Base-by-base conservation (phyloP, 352 stramenopile species). In the Phytophthora megakarya region DNA sequence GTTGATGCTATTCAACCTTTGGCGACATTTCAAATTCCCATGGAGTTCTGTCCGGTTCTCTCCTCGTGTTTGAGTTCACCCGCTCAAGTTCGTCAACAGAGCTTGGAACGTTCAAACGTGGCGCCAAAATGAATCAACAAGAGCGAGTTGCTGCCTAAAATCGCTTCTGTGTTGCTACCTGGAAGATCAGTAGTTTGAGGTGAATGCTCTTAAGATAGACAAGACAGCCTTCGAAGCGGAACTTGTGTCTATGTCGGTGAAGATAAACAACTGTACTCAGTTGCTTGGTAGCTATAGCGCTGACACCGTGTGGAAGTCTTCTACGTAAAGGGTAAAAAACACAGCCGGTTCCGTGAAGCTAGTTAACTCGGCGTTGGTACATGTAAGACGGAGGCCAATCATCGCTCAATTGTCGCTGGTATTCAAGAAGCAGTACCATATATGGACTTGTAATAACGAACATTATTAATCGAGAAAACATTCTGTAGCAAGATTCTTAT, bases 101-200 rank as follows among this genome's bases (percentile, higher is more conserved):
- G 52, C 40, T 61, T 61, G 53, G 53, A 19, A 61, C 53, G 42
- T 32, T 15, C 30, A 54, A 61, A 22, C 53, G 53, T 25, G 52
- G 19, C 2, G 42, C 53, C 15, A 61, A 61, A 30, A 61, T 61
- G 53, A 39, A 0, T 9, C 4, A 22, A 12, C 12, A 45, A 21
- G 53, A 61, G 53, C 53, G 53, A 1, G 46, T 61, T 39, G 53
- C 22, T n/a, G 42, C 53, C 16, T 61, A 61, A 40, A 53, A 61
- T 32, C 53, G 42, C 30, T 35, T 35, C 30, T 61, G 26, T 61
- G 52, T 40, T 61, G 53, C 30, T 61, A 61, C 42, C 39, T 61
- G 28, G 40, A 61, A 26, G 23, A 46, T 42, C 53, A 62, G 42
- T 25, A 51, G 23, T 62, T 54, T 8, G 53, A 62, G 53, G 53